Percentiles rank a stretch among this genome's conserved stretches.
phyloP scores from a whole-genome alignment of 306 rosid genomes.

The Neltuma alba region DNA sequence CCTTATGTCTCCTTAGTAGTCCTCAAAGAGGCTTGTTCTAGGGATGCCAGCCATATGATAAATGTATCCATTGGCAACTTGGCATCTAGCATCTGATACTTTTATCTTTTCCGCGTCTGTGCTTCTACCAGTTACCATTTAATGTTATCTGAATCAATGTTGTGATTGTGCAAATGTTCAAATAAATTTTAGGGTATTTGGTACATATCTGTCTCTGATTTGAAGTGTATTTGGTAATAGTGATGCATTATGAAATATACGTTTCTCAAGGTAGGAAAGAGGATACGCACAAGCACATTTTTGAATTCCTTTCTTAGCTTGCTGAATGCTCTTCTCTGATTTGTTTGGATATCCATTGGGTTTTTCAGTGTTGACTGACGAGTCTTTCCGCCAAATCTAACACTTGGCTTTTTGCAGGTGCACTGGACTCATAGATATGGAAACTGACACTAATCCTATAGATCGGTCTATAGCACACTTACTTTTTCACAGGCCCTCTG shows the following conservation, averaged over 20 bases:
- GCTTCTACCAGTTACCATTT: not conserved
- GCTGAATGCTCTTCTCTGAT: not conserved
- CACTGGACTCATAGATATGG: slow-evolving; percentile 55
- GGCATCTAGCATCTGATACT: not conserved
- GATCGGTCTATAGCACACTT: slow-evolving; percentile 78
- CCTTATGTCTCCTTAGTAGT: not conserved
- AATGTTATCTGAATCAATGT: not conserved
- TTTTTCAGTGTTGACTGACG: not conserved
- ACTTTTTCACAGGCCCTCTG: slow-evolving; percentile 75
- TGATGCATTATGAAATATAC: not conserved
- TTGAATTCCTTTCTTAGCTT: slow-evolving; percentile 3
- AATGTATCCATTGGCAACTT: not conserved
- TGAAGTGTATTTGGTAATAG: not conserved
- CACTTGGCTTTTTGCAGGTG: slow-evolving; percentile 45
- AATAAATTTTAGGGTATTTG: not conserved
- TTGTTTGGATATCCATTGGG: not conserved
- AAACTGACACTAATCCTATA: slow-evolving; percentile 73
- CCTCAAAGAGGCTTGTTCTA: not conserved
- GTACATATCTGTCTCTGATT: not conserved
- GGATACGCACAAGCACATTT: not conserved
- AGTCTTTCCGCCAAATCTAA: not conserved
- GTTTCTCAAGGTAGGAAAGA: not conserved
- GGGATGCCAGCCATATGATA: not conserved
- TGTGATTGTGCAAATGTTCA: not conserved
- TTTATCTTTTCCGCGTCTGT: not conserved